Base-by-base conservation (phyloP, 768 basidiomycete species). In the Coprinopsis strossmayeri region DNA sequence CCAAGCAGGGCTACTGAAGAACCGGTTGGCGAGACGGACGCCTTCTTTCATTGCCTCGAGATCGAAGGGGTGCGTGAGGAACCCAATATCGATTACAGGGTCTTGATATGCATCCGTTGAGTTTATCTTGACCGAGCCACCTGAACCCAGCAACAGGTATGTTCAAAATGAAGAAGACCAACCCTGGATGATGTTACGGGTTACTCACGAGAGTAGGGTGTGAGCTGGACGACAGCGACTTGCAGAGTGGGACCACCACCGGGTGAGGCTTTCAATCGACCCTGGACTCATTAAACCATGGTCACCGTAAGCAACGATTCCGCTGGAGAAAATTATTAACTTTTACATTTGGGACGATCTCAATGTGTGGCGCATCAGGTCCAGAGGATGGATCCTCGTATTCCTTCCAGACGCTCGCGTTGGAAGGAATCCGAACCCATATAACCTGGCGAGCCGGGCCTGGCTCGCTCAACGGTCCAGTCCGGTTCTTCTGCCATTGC, bases 301-400 rank as follows among this genome's bases (percentile, higher is more conserved):
- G n/a, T n/a, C n/a, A n/a, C n/a, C n/a, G n/a, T n/a, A n/a, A n/a
- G n/a, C n/a, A n/a, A n/a, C n/a, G n/a, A n/a, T n/a, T n/a, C n/a
- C n/a, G n/a, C n/a, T n/a, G n/a, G n/a, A n/a, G n/a, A 13, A 24
- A 27, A 34, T 18, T 24, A 13, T 18, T 25, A 13, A 26, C 56
- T n/a, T n/a, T 28, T 5, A 55, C 51, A 25, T 48, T 37, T 17
- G 50, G 35, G 25, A 32, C 43, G 17, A 54, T 27, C 28, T 64
- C 61, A 35, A 62, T 27, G 35, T 64, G 61, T 2, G 62, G 59
- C 0, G 57, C 53, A 18, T 61, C 54, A 7, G 41, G 46, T 10
- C 63, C 63, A 26, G 63, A 48, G 0, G 63, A 50, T 27, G 63
- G 63, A 32, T 64, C 61, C 3, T 32, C 45, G 39, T 54, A 57